Evolutionary conservation across 2,329 filamentous ascomycete genomes (phyloP).

Genomic region (Pseudopyricularia cyperi): DNA sequence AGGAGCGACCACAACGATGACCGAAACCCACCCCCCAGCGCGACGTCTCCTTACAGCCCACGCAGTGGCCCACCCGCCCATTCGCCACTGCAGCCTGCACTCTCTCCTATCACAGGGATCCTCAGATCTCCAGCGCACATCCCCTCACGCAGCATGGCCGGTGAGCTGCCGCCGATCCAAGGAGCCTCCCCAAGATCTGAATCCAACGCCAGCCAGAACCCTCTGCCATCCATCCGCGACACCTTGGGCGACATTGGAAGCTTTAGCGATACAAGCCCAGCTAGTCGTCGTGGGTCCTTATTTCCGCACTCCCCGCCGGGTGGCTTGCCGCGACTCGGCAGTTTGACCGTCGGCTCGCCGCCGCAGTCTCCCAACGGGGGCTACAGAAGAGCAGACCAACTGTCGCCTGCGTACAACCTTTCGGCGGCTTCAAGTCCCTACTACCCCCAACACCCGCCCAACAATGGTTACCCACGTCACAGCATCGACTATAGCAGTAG

Average conservation of each 20-base stretch:
- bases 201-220: slow-evolving; percentile 16
- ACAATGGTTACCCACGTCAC: slow-evolving; percentile 19
- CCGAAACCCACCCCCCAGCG: not conserved
- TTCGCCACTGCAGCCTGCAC: slow-evolving; percentile 7
- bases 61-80: slow-evolving; percentile 4
- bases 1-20: slow-evolving; percentile 5
- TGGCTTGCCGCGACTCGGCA: slow-evolving; percentile 15
- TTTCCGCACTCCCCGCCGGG: slow-evolving; percentile 21
- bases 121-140: slow-evolving; percentile 8
- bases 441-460: slow-evolving; percentile 14
- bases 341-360: slow-evolving; percentile 20
- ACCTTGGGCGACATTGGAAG: slow-evolving; percentile 18
- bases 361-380: slow-evolving; percentile 35
- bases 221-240: slow-evolving; percentile 24
- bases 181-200: slow-evolving; percentile 23
- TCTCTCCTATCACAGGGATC: slow-evolving; percentile 8
- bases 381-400: slow-evolving; percentile 27
- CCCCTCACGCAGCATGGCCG: slow-evolving; percentile 6
- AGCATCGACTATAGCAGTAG: slow-evolving; percentile 29
- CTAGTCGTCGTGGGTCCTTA: slow-evolving; percentile 8
- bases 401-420: slow-evolving; percentile 29
- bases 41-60: slow-evolving; percentile 4
- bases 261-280: slow-evolving; percentile 11
- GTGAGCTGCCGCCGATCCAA: slow-evolving; percentile 20
- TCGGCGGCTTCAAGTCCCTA: slow-evolving; percentile 24